Evolutionary conservation across 2,329 filamentous ascomycete species (phyloP).

Genomic region (Alternaria ethzedia): DNA sequence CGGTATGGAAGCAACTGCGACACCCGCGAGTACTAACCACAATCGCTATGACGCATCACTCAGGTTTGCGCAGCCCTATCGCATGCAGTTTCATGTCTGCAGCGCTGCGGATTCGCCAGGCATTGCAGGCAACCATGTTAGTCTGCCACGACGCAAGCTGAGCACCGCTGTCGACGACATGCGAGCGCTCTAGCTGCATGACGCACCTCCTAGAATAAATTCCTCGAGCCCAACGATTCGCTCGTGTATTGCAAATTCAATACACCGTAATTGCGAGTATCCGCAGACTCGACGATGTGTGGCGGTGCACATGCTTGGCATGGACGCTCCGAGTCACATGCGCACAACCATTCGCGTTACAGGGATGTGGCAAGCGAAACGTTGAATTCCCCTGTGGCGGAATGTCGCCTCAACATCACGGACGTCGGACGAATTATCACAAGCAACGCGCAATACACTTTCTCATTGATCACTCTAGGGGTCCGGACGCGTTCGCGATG

Average conservation of each 20-base stretch:
- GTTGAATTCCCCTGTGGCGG: conserved; percentile 28
- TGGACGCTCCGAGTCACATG: conserved; percentile 32
- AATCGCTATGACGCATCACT: conserved; percentile 36
- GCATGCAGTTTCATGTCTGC: conserved; percentile 25
- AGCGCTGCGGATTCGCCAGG: conserved; percentile 32
- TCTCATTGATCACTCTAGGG: conserved; percentile 6
- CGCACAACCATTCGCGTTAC: conserved; percentile 21
- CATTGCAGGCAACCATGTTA: conserved; percentile 34
- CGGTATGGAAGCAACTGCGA: conserved; percentile 3
- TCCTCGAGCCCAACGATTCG: conserved; percentile 32
- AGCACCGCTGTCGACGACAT: conserved; percentile 28
- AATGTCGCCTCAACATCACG: conserved; percentile 23
- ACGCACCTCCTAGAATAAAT: conserved; percentile 38
- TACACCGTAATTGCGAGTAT: conserved; percentile 16
- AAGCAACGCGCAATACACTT: conserved; percentile 14
- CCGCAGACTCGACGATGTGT: conserved; percentile 26
- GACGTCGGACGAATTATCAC: conserved; percentile 26
- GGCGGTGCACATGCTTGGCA: conserved; percentile 38
- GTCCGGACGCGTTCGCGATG: conserved; percentile 5
- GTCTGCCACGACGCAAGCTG: conserved; percentile 41
- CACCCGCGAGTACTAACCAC: conserved; percentile 2
- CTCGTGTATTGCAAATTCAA: conserved; percentile 14
- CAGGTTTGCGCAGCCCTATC: conserved; percentile 39
- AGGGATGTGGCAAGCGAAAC: conserved; percentile 19
- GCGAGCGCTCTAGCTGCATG: conserved; percentile 43